A percentile compares a stretch with the other conserved stretches of the same genome.
Conservation (phyloP, 2,329 filamentous ascomycete genomes). For the Penicillium sp. region DNA sequence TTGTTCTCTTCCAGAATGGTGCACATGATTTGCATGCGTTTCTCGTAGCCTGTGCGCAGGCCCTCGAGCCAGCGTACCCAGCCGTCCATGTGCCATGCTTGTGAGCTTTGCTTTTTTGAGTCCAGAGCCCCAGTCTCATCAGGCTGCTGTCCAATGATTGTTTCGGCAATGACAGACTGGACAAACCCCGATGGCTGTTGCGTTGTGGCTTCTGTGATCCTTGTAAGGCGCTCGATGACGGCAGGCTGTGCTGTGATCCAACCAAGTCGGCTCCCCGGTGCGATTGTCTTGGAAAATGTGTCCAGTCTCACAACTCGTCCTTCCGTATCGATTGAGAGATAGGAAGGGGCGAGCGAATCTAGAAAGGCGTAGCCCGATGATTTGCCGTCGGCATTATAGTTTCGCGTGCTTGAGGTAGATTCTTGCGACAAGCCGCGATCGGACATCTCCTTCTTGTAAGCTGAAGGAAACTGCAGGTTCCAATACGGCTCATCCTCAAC, state of each 20-base stretch:
- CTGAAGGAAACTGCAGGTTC: slow-evolving; percentile 85
- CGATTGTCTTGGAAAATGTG: slow-evolving; percentile 90
- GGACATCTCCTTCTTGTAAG: slow-evolving; percentile 46
- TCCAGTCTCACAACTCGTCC: slow-evolving; percentile 86
- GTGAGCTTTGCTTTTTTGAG: slow-evolving; percentile 48
- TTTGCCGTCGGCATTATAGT: slow-evolving; percentile 45
- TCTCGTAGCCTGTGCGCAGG: slow-evolving; percentile 77
- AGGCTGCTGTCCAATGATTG: slow-evolving; percentile 66
- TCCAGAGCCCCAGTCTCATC: slow-evolving; percentile 43
- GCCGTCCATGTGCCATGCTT: slow-evolving; percentile 74
- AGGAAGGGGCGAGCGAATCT: slow-evolving; percentile 79
- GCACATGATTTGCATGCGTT: slow-evolving; percentile 79
- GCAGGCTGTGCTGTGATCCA: slow-evolving; percentile 85
- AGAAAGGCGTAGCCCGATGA: slow-evolving; percentile 72
- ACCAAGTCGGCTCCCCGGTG: slow-evolving; percentile 82
- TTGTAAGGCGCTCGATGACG: slow-evolving; percentile 68
- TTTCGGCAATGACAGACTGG: slow-evolving; percentile 66
- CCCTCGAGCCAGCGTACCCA: slow-evolving; percentile 92
- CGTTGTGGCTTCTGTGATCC: slow-evolving; percentile 73
- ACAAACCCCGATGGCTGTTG: slow-evolving; percentile 88
- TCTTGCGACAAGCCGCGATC: slow-evolving; percentile 29
- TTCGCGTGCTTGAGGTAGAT: slow-evolving; percentile 37
- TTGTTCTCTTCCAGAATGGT: slow-evolving; percentile 66
- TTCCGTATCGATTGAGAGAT: slow-evolving; percentile 74
- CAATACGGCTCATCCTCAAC: slow-evolving; percentile 95